Evolutionary conservation across 306 rosid genomes (phyloP).

Genomic region (Malus sieversii): DNA sequence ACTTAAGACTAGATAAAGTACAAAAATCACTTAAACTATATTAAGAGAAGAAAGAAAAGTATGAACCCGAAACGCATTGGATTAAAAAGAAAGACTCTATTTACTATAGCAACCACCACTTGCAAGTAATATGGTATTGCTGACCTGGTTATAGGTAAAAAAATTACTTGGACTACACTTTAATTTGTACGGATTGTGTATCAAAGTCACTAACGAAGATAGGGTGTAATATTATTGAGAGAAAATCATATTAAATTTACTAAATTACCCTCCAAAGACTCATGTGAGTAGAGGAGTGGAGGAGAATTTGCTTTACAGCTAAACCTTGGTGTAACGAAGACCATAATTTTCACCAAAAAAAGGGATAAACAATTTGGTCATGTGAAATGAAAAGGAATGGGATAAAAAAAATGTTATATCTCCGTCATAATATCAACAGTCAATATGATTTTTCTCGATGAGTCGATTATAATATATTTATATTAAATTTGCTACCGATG

Average conservation of each 20-base stretch:
- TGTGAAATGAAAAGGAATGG: constrained; percentile 3
- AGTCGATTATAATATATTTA: background rate
- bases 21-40: too few relatives aligned
- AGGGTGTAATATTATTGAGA: background rate
- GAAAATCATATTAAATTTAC: background rate
- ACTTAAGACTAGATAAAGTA: too few relatives aligned
- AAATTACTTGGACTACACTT: background rate
- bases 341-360: background rate
- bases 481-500: too few relatives aligned
- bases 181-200: background rate
- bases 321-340: background rate
- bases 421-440: background rate
- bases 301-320: constrained; percentile 24
- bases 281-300: background rate
- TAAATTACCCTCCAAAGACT: background rate
- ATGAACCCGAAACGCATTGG: too few relatives aligned
- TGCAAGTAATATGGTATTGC: background rate
- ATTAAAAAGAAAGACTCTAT: background rate
- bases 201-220: background rate
- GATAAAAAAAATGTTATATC: background rate
- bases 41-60: too few relatives aligned
- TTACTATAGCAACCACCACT: too few relatives aligned
- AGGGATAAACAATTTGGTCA: background rate
- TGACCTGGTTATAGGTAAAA: background rate
- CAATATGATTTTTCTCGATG: background rate